Base-by-base conservation (phyloP, 2,329 filamentous ascomycete genomes). In the Mycogone perniciosa region DNA sequence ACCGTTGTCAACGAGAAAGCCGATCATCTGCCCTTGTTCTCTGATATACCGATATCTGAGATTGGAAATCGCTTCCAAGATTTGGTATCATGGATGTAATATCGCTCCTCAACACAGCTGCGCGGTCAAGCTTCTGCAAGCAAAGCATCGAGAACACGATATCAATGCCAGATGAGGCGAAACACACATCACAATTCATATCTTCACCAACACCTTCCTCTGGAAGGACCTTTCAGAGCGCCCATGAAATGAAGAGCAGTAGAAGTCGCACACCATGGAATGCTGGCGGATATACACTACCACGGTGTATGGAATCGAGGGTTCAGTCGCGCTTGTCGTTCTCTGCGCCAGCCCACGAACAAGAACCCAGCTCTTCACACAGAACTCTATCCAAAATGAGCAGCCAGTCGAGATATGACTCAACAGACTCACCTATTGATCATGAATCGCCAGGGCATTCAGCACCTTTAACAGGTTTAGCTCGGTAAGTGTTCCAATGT, bases 251-350 rank as follows among this genome's bases (percentile, higher is more conserved):
- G 56, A 51, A 54, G 57, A 60, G 41, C 31, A 56, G 48, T 20
- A 61, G 54, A 56, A 56, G 54, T 31, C 71, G 75, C 50, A 76
- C 67, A 37, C 76, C 76, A 47, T 80, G 76, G 77, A 72, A 76
- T 53, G 76, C 71, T 13, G 71, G 70, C 33, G 75, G 75, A 39
- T 78, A 75, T 54, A 73, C 72, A 27, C 64, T 78, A 26, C 71
- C 74, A 4, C 61, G 71, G 40, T 65, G 69, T 9, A 54, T 70
- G 48, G 70, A 74, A 43, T 63, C 64, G 20, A 73, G 71, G 54
- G 55, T 61, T 37, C 58, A 55, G 13, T 53, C 50, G 46, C 57
- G 6, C 57, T 57, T 31, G 54, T 59, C 2, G 48, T 55, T 30
- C 52, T 58, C 38, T 61, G 20, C 64, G 29, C 52, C 57, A 26